Conservation (phyloP, 805 yeast genomes). For the Candida ortonii region DNA sequence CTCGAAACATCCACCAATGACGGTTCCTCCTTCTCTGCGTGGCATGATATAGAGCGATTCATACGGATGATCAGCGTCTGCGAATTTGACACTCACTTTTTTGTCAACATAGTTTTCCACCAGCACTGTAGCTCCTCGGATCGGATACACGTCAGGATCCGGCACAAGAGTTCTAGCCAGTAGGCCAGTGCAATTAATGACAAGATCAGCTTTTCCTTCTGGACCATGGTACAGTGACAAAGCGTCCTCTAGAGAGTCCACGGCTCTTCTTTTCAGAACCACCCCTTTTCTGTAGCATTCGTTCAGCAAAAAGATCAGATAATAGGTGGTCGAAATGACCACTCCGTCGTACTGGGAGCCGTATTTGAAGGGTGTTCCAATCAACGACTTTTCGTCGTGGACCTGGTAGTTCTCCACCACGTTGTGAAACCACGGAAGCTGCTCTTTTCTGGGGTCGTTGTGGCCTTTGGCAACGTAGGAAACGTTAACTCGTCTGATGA, state of each 20-base stretch:
- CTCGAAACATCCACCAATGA: constrained; percentile 54
- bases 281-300: constrained; percentile 48
- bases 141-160: constrained; percentile 45
- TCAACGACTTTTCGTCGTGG: no score
- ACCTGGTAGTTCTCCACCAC: constrained; percentile 35
- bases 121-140: constrained; percentile 57
- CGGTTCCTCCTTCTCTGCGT: constrained; percentile 63
- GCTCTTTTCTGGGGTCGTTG: no score
- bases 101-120: constrained; percentile 43
- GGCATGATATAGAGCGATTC: constrained; percentile 61
- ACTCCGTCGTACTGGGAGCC: constrained; percentile 56
- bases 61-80: constrained; percentile 32
- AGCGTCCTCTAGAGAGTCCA: constrained; percentile 37
- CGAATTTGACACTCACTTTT: constrained; percentile 34
- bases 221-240: constrained; percentile 18
- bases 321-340: constrained; percentile 58
- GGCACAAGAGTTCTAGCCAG: constrained; percentile 45
- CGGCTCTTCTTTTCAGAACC: constrained; percentile 38
- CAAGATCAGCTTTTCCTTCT: no score
- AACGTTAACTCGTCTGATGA: constrained; percentile 30
- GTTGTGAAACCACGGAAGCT: constrained; percentile 42
- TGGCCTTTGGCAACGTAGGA: constrained; percentile 31
- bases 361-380: no score
- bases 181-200: constrained; percentile 57
- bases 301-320: constrained; percentile 49